Conservation (phyloP, 1,139 yeast genomes). For the Kodamaea sp. region DNA sequence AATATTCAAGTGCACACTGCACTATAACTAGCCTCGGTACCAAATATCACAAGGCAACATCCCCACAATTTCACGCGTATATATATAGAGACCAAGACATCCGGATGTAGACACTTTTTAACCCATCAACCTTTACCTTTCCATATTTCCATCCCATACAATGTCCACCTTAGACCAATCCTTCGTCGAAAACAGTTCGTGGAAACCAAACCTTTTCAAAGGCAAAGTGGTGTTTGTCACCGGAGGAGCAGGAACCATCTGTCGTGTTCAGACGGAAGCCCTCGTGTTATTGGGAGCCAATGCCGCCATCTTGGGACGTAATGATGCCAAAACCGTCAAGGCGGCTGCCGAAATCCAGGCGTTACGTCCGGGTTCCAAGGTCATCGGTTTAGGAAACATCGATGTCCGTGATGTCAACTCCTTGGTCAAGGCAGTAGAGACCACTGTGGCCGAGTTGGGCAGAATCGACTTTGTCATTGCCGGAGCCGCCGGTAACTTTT, state of each 20-base stretch:
- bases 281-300: conserved; percentile 79
- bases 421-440: conserved; percentile 59
- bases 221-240: conserved; percentile 89
- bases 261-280: conserved; percentile 85
- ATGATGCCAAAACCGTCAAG: conserved; percentile 56
- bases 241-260: conserved; percentile 94
- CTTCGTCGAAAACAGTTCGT: conserved; percentile 27
- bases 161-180: conserved; percentile 29
- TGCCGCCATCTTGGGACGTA: conserved; percentile 84
- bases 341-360: conserved; percentile 66
- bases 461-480: conserved; percentile 82
- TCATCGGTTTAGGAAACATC: conserved; percentile 64
- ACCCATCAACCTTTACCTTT: not conserved
- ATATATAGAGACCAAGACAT: too few relatives aligned
- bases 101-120: too few relatives aligned
- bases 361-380: conserved; percentile 61
- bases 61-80: conserved; percentile 1
- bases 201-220: conserved; percentile 66
- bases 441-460: conserved; percentile 67
- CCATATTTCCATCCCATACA: not conserved
- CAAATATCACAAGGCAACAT: not conserved
- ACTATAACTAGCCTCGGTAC: conserved; percentile 1
- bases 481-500: conserved; percentile 94
- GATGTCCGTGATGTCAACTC: conserved; percentile 75
- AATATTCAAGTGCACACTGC: not conserved